Evolutionary conservation across 495 filamentous ascomycete species (phyloP).

Genomic region (Podospora australis): DNA sequence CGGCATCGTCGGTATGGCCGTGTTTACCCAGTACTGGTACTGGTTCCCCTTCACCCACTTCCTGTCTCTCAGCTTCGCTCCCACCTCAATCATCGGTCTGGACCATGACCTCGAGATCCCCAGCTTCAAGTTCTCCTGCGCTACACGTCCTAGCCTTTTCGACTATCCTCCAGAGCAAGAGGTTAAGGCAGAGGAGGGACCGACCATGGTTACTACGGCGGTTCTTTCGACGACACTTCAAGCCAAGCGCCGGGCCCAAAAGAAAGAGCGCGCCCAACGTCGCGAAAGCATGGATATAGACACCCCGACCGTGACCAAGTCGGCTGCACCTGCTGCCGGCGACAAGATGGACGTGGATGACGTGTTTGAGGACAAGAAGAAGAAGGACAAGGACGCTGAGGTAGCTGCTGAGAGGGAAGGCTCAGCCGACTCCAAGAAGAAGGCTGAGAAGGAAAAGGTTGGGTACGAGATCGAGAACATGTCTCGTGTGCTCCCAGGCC

Average conservation of each 20-base stretch:
- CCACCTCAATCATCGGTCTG: conserved; percentile 89
- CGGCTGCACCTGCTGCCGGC: conserved; percentile 46
- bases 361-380: conserved; percentile 51
- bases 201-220: conserved; percentile 90
- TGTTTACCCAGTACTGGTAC: conserved; percentile 99
- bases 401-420: conserved; percentile 50
- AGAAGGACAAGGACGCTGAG: conserved; percentile 56
- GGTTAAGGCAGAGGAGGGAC: conserved; percentile 86
- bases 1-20: conserved; percentile 92
- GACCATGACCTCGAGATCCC: conserved; percentile 91
- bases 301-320: conserved; percentile 69
- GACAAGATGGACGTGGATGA: conserved; percentile 93
- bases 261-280: conserved; percentile 62
- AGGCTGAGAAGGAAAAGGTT: conserved; percentile 90
- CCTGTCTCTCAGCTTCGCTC: conserved; percentile 85
- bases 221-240: conserved; percentile 95
- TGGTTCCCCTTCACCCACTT: conserved; percentile 99
- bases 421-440: conserved; percentile 60
- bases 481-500: conserved; percentile 85
- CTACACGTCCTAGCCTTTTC: conserved; percentile 89
- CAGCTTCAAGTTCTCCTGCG: conserved; percentile 93
- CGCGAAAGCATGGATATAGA: conserved; percentile 89
- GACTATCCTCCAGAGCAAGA: conserved; percentile 97
- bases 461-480: conserved; percentile 96
- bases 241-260: conserved; percentile 85